Percentiles rank a stretch among this genome's conserved stretches.
phyloP scores from a whole-genome alignment of 208 protist species.

The Naegleria lovaniensis region DNA sequence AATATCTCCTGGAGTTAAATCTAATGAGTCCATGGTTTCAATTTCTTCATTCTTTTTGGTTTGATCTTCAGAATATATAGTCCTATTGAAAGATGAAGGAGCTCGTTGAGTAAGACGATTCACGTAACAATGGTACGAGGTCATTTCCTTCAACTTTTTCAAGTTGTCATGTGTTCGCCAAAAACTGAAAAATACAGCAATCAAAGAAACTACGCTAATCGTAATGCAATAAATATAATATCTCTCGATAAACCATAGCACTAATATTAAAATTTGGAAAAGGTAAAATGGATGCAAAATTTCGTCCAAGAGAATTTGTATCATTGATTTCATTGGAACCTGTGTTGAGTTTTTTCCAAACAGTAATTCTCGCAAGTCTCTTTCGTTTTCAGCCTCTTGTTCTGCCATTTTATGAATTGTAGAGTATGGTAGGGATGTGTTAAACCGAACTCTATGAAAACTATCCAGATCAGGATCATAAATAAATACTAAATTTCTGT shows the following conservation, averaged over 20 bases:
- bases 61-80: neutral
- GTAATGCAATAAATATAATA: slow-evolving; percentile 21
- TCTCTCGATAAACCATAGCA: slow-evolving; percentile 5
- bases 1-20: slow-evolving; percentile 27
- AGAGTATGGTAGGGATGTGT: neutral
- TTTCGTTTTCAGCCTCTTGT: neutral
- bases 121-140: neutral
- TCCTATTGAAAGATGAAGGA: neutral
- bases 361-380: neutral
- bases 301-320: slow-evolving; percentile 26
- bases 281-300: slow-evolving; percentile 33
- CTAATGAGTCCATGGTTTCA: neutral
- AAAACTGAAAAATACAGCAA: neutral
- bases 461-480: neutral
- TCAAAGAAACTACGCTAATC: neutral
- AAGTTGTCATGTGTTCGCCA: neutral
- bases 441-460: neutral
- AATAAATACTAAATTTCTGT: neutral
- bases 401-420: neutral
- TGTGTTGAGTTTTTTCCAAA: slow-evolving; percentile 29
- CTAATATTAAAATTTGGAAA: slow-evolving; percentile 26
- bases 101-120: neutral
- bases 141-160: neutral
- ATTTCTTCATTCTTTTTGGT: neutral
- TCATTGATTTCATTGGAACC: slow-evolving; percentile 2